phyloP scores from a whole-genome alignment of 108 stramenopile genomes.

The Skeletonema costatum region DNA sequence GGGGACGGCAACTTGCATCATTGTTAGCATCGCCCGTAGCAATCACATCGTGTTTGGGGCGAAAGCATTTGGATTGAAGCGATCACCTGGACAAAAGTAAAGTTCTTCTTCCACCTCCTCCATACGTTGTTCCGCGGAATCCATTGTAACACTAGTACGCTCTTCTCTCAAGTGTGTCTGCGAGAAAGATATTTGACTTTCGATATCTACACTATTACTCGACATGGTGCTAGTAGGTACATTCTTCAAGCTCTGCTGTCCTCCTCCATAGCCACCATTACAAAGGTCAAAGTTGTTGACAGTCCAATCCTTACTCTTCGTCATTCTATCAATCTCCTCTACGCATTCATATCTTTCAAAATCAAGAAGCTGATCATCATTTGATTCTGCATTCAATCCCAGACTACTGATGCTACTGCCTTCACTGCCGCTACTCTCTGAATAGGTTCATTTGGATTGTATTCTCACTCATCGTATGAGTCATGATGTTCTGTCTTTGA shows the following conservation, averaged over 20 bases:
- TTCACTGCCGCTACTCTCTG: not conserved
- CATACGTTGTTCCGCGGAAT: not conserved
- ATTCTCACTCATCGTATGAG: not conserved
- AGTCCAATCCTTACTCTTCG: not conserved
- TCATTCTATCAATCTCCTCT: not conserved
- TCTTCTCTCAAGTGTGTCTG: not conserved
- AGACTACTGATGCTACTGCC: not conserved
- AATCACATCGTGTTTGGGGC: not conserved
- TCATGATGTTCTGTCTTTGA: not conserved
- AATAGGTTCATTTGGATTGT: not conserved
- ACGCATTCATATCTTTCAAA: not conserved
- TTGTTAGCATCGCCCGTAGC: not conserved
- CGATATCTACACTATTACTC: not conserved
- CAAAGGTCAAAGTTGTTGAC: not conserved
- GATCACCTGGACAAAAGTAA: not conserved
- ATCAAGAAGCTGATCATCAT: not conserved
- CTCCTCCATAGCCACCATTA: not conserved
- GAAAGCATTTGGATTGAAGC: not conserved
- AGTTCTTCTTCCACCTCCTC: not conserved
- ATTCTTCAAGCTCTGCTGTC: not conserved
- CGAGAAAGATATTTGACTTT: not conserved
- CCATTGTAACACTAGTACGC: not conserved
- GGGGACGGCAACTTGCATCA: slow-evolving; percentile 12
- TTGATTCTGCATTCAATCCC: not conserved
- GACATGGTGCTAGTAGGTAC: not conserved